Evolutionary conservation across 495 filamentous ascomycete genomes (phyloP).

Genomic region (Astrothelium subdiscretum): DNA sequence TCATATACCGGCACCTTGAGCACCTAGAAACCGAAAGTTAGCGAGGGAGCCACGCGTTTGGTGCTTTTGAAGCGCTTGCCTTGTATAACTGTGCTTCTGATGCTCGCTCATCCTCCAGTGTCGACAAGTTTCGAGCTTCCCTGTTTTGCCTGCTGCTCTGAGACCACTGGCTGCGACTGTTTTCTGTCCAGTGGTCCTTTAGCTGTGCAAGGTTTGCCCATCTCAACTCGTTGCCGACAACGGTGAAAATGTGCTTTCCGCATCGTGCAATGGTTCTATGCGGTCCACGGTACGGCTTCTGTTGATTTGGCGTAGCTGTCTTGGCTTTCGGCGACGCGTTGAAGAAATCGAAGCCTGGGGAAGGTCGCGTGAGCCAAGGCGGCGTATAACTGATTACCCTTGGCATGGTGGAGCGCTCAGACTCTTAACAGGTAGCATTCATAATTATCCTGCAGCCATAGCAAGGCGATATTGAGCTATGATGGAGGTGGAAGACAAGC

Average conservation of each 20-base stretch:
- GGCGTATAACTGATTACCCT: slow-evolving; percentile 72
- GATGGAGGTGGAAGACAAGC: not conserved
- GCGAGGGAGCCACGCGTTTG: not conserved
- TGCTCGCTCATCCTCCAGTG: not conserved
- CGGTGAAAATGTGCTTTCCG: slow-evolving; percentile 71
- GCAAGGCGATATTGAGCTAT: too few relatives aligned
- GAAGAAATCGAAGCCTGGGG: slow-evolving; percentile 61
- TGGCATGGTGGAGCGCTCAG: slow-evolving; percentile 47
- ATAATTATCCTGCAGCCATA: too few relatives aligned
- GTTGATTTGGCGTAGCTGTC: slow-evolving; percentile 15
- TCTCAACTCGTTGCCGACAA: slow-evolving; percentile 72
- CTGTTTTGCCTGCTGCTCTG: not conserved
- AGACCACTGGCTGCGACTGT: slow-evolving; percentile 21
- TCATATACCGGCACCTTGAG: slow-evolving; percentile 61
- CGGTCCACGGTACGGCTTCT: slow-evolving; percentile 40
- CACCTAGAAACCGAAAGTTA: slow-evolving; percentile 32
- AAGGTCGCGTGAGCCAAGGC: slow-evolving; percentile 65
- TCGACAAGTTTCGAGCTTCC: not conserved
- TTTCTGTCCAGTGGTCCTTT: slow-evolving; percentile 50
- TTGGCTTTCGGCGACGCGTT: slow-evolving; percentile 24
- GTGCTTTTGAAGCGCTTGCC: not conserved
- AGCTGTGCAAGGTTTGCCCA: slow-evolving; percentile 70
- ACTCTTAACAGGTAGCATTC: not conserved
- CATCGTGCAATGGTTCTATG: slow-evolving; percentile 58
- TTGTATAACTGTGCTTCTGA: not conserved